Percentiles rank a stretch among this genome's conserved stretches.
Conservation (phyloP, 1,139 yeast genomes). For the Saccharomyces hybrid region DNA sequence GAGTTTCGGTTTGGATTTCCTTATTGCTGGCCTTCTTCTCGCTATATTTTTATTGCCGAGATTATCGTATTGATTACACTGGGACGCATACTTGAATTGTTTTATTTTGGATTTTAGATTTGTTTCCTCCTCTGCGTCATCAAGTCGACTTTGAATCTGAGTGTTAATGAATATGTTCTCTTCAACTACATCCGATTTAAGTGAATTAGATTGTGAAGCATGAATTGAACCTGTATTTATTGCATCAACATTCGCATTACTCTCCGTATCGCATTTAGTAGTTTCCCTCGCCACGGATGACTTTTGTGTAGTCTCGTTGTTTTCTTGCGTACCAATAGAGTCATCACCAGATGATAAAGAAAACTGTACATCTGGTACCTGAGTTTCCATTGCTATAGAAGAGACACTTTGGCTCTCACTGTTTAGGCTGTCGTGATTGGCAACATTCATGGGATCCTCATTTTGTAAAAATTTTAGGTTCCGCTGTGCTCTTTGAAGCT, state of each 20-base stretch:
- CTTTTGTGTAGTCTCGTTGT: background rate
- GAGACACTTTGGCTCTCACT: background rate
- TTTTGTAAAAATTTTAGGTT: constrained; percentile 4
- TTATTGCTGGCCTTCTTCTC: background rate
- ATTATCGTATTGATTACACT: background rate
- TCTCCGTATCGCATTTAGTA: background rate
- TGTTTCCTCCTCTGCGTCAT: constrained; percentile 20
- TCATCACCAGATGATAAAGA: constrained; percentile 3
- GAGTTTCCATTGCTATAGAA: background rate
- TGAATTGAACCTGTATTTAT: background rate
- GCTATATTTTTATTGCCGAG: background rate
- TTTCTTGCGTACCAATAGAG: background rate
- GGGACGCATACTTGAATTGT: constrained; percentile 14
- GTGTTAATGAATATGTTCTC: constrained; percentile 23
- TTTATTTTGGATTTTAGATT: constrained; percentile 11
- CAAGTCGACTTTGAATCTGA: constrained; percentile 29
- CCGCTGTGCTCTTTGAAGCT: constrained; percentile 9
- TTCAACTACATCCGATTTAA: background rate
- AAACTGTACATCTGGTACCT: background rate
- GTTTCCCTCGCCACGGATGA: background rate
- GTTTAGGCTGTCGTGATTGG: background rate
- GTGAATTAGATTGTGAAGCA: background rate
- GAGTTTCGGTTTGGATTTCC: background rate
- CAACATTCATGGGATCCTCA: background rate
- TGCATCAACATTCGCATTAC: background rate